These are phyloP conservation scores for Penicillium sp. DNA, from an alignment of 2,329 filamentous ascomycete genomes.

Conservation along the genomic window DNA sequence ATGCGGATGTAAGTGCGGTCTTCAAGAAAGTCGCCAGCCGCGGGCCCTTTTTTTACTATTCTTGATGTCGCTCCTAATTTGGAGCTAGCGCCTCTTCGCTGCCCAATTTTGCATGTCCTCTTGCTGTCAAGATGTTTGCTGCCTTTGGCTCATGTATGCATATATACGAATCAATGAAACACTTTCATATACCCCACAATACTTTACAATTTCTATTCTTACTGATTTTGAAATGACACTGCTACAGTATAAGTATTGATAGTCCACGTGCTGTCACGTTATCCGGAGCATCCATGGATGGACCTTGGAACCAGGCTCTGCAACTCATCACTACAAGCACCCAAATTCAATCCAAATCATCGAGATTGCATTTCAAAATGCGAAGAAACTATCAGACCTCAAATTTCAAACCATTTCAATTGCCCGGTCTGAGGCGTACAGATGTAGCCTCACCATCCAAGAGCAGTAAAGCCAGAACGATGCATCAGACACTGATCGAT, in stretches of 20 bases:
- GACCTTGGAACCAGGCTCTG: neutral
- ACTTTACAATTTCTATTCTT: neutral
- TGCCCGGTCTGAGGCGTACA: slow-evolving; percentile 13
- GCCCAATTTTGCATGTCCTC: neutral
- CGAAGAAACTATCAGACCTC: slow-evolving; percentile 8
- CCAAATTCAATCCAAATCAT: neutral
- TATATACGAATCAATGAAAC: slow-evolving; percentile 30
- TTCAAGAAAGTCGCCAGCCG: neutral
- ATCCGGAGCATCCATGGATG: neutral
- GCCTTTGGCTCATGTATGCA: slow-evolving; percentile 24
- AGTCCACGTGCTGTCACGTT: slow-evolving; percentile 14
- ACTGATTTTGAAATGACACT: neutral
- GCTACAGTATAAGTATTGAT: neutral
- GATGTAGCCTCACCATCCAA: slow-evolving; percentile 12
- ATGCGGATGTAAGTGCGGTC: neutral
- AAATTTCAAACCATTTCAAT: slow-evolving; percentile 10
- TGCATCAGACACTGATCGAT: slow-evolving; percentile 22
- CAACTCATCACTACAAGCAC: neutral
- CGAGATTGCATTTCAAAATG: slow-evolving; percentile 17
- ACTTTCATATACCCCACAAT: slow-evolving; percentile 13
- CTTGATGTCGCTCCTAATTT: slow-evolving; percentile 4
- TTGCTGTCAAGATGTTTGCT: slow-evolving; percentile 7
- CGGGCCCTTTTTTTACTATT: neutral
- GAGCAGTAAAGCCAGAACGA: slow-evolving; percentile 15
- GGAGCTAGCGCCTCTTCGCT: slow-evolving; percentile 3